Conservation (phyloP, 169 alveolate species). For the Cryptosporidium ryanae region DNA sequence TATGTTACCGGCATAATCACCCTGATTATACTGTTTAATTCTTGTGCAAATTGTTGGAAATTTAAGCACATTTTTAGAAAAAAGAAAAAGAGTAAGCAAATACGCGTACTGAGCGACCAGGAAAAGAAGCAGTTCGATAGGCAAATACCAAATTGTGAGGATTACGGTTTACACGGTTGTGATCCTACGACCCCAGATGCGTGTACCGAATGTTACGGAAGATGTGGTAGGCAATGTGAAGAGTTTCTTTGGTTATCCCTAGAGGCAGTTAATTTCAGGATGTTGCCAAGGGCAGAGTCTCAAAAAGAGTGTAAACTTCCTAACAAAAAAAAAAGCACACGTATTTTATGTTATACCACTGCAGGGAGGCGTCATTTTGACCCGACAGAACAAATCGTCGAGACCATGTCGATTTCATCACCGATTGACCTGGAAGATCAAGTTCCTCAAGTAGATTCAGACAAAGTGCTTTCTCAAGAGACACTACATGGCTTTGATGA, state of each 20-base stretch:
- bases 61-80: conserved; percentile 16
- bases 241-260: conserved; percentile 67
- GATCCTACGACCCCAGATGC: conserved; percentile 75
- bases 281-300: conserved; percentile 74
- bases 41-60: conserved; percentile 32
- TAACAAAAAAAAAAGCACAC: conserved; percentile 55
- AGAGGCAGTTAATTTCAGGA: conserved; percentile 67
- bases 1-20: conserved; percentile 29
- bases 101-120: conserved; percentile 56
- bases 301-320: conserved; percentile 73
- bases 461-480: not conserved
- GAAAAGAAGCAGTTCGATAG: conserved; percentile 68
- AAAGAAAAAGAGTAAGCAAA: conserved; percentile 25
- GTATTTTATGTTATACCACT: conserved; percentile 60
- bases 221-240: conserved; percentile 72
- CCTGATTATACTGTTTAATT: not conserved
- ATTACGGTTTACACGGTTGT: conserved; percentile 70
- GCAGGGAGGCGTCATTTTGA: conserved; percentile 75
- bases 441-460: not conserved
- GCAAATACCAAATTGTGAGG: conserved; percentile 73
- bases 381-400: conserved; percentile 63
- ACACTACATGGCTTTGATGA: conserved; percentile 23
- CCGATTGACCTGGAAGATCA: conserved; percentile 37
- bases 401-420: conserved; percentile 64
- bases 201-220: conserved; percentile 63